Base-by-base conservation (phyloP, 768 basidiomycete genomes). In the Collybia mongolica region DNA sequence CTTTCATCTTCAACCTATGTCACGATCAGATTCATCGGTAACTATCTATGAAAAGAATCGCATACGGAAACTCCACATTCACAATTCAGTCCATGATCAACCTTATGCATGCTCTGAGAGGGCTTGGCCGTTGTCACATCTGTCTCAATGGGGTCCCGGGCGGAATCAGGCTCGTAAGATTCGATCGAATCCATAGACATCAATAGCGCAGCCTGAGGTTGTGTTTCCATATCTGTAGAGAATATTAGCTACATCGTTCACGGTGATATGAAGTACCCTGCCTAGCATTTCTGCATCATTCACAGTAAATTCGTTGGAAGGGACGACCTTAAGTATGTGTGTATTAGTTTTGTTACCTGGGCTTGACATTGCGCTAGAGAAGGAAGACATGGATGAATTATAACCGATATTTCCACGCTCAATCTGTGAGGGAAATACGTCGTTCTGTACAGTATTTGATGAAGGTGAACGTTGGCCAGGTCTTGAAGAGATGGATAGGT, bases 21-120 rank as follows among this genome's bases (percentile, higher is more conserved):
- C 14, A 22, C 23, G 15, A 29, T 24, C 5, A 17, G 23, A 40
- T 24, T 46, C 9, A 12, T 11, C 7, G 8, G 41, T 22, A 48
- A 15, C 48, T n/a, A 6, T 26, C 24, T 11, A 18, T 18, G 24
- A 9, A 39, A 45, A 40, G 22, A 15, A 23, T 49, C 32, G 62
- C 71, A 44, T 61, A 87, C 89, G 44, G 53, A 54, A 48, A 88
- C 74, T 5, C 79, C 83, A 58, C 90, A 92, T 54, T 87, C 85
- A 57, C 90, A 91, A n/a, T 82, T 68, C 19, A 86, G 55, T 2
- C 69, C 75, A 8, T 66, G 67, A 53, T 79, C 75, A 8, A 58
- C 63, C 28, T 60, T 7, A 17, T 26, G 47, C 18, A 7, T 55
- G 32, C 9, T 52, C 24, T 57, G 51, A 9, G 41, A 35, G 19